A percentile compares a stretch with the other conserved stretches of the same genome.
These are phyloP conservation scores for Magnolia officinalis DNA, from an alignment of 164 flowering plant genomes.

Conservation along the genomic window DNA sequence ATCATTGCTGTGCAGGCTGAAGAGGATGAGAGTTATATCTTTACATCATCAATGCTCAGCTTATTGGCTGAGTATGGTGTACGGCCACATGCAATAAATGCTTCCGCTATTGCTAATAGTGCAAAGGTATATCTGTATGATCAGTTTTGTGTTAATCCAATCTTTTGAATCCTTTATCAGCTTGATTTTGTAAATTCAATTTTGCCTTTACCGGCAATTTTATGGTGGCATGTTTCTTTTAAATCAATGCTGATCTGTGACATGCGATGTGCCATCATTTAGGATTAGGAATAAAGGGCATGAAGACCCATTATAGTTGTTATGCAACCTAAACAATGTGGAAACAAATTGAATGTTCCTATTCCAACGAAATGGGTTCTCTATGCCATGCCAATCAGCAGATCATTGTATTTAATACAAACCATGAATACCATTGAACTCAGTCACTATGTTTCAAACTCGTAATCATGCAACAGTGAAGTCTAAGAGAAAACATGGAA, in stretches of 20 bases:
- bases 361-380: no score
- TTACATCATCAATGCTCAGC: slow-evolving; percentile 69
- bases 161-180: neutral
- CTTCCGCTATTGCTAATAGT: slow-evolving; percentile 52
- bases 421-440: no score
- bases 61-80: slow-evolving; percentile 70
- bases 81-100: slow-evolving; percentile 66
- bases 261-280: neutral
- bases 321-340: no score
- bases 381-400: no score
- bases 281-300: neutral
- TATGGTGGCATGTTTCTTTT: neutral
- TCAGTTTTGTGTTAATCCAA: neutral
- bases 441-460: no score
- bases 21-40: slow-evolving; percentile 76
- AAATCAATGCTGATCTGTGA: neutral
- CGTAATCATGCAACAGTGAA: no score
- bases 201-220: neutral
- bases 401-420: no score
- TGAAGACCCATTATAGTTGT: neutral
- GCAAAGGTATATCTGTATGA: slow-evolving; percentile 50
- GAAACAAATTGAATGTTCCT: no score
- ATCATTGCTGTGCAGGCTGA: slow-evolving; percentile 43
- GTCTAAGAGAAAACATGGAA: no score
- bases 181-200: neutral